Base-by-base conservation (phyloP, 2,329 filamentous ascomycete species). In the Colletotrichum scovillei region DNA sequence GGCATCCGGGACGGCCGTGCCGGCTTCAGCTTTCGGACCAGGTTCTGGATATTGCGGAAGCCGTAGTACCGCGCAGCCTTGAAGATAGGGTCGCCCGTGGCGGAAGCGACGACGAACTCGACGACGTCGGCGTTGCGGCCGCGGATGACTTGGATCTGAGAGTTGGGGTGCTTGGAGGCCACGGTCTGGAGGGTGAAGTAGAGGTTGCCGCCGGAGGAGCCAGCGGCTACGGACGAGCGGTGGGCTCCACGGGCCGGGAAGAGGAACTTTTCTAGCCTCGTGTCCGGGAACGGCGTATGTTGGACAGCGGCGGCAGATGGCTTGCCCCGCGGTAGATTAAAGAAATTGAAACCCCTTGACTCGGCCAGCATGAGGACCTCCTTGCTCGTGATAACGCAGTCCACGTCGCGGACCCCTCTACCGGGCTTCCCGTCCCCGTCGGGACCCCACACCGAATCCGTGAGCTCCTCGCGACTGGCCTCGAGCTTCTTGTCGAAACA, bases 401-500 rank as follows among this genome's bases (percentile, higher is more conserved):
- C 97, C 60, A 98, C 95, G 79, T 99, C 97, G 69, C 97, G 90
- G 30, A 97, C 89, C 1, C 90, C 90, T 62, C 85, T 83, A 1
- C 84, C 86, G 1, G 88, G 85, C 60, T 79, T 80, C 16, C 84
- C 86, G 65, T 84, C 84, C 53, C 82, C 86, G 67, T n/a, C 42
- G 42, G 42, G 42, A 8, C 82, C 86, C 95, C 95, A 98, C 19
- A 91, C 90, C 7, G 89, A 85, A 80, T 96, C 93, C 0, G 95
- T 98, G 52, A 99, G 89, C 82, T 99, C 97, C 81, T 95, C 93
- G 66, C 97, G 92, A 77, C 95, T 97, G 7, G 97, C 97, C 84
- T 99, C 97, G 32, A 99, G 89, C 83, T 99, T 99, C 87, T 99
- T 99, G 82, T 99, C 97, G 82, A 99, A 98, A 82, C 97, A 99